Evolutionary conservation across 257 asterid species (phyloP).

Genomic region (Sherardia arvensis): DNA sequence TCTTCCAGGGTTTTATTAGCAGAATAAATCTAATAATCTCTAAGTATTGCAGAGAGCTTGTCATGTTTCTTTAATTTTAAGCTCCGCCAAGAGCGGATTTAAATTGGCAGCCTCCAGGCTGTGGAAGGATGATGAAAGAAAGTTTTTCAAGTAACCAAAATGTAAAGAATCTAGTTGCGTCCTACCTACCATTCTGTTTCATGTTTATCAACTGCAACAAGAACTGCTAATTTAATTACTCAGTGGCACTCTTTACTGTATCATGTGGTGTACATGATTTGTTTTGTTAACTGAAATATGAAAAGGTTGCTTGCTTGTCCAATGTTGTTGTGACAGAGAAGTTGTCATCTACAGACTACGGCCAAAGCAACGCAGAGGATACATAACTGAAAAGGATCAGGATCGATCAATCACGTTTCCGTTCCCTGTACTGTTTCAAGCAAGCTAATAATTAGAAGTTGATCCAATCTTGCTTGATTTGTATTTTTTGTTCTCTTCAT

Average conservation of each 20-base stretch:
- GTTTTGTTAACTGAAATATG: neutral
- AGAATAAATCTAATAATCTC: neutral
- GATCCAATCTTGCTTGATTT: too few relatives aligned
- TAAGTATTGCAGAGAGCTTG: conserved; percentile 52
- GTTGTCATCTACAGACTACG: neutral
- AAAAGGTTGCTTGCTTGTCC: neutral
- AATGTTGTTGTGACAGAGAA: neutral
- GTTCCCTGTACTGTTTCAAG: too few relatives aligned
- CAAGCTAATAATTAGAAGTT: too few relatives aligned
- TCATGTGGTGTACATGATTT: neutral
- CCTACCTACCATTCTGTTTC: conserved; percentile 34
- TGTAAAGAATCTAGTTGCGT: conserved; percentile 63
- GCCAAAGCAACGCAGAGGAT: neutral
- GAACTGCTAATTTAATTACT: too few relatives aligned
- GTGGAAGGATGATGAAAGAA: conserved; percentile 63
- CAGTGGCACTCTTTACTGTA: too few relatives aligned
- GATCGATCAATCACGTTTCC: too few relatives aligned
- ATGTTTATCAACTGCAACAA: neutral
- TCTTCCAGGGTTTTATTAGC: neutral
- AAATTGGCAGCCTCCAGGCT: conserved; percentile 53
- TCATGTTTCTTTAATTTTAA: conserved; percentile 34
- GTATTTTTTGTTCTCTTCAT: too few relatives aligned
- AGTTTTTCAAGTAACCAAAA: conserved; percentile 49
- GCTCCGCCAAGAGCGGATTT: conserved; percentile 55
- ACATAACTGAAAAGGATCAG: too few relatives aligned